Base-by-base conservation (phyloP, 208 protist species). In the Acanthamoeba triangularis region DNA sequence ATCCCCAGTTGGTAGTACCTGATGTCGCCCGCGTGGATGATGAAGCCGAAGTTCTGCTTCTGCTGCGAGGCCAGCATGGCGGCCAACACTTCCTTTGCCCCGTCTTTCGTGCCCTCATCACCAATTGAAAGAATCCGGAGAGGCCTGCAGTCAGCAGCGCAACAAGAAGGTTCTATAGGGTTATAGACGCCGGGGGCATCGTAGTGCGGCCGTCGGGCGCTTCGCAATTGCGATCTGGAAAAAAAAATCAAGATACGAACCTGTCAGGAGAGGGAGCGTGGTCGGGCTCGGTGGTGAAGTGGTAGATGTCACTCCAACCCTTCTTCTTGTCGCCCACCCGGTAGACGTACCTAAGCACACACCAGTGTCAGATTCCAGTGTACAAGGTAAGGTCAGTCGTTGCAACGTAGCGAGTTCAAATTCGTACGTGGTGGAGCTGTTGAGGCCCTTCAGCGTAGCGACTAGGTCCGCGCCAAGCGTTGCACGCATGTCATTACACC, bases 1-100 rank as follows among this genome's bases (percentile, higher is more conserved):
- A n/a, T n/a, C n/a, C n/a, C n/a, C n/a, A n/a, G n/a, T n/a, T n/a
- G n/a, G n/a, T n/a, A n/a, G n/a, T n/a, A 76, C 30, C 69, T 78
- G 74, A 84, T 84, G 44, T 84, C 74, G 14, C 74, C 74, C 20
- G 74, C 74, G 44, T 84, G 74, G 25, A 84, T 23, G 44, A 84
- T 16, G 41, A 84, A 52, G 25, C 35, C 41, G 35, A 84, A 84
- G 14, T 30, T 11, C 18, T 13, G 8, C 16, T 30, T 44, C 25
- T 44, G 18, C 35, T 84, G 41, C 25, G 30, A 16, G 35, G 18
- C 25, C 16, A 84, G 35, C 74, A 84, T 84, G 20, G n/a, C 2
- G 13, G 35, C 44, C 18, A 84, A 28, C 7, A 67, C 61, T 23
- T 41, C 30, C 44, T 84, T 84, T 1, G 74, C 35, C 23, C 44